Percentiles rank a stretch among this genome's conserved stretches.
Evolutionary conservation across 2,329 filamentous ascomycete species (phyloP).

Genomic region (Purpureocillium lavendulum): DNA sequence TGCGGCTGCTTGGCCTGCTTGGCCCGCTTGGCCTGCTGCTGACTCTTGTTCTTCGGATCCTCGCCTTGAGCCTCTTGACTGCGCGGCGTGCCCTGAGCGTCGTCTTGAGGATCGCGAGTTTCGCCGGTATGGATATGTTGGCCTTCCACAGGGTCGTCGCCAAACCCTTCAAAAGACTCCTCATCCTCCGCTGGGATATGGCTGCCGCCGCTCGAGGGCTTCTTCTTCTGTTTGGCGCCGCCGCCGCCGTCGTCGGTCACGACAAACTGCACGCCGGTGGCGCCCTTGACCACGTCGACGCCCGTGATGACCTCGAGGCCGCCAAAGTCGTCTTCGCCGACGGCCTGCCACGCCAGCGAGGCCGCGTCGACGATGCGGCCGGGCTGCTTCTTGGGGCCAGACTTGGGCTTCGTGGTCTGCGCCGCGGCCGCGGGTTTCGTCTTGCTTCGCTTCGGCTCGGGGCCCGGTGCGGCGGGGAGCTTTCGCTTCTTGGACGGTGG

Average conservation of each 20-base stretch:
- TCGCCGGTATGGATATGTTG: slow-evolving; percentile 21
- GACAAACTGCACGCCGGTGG: slow-evolving; percentile 60
- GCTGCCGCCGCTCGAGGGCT: slow-evolving; percentile 8
- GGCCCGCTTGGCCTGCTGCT: slow-evolving; percentile 13
- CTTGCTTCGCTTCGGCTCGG: slow-evolving; percentile 28
- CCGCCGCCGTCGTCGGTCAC: slow-evolving; percentile 14
- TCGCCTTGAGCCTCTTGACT: slow-evolving; percentile 17
- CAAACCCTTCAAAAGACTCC: slow-evolving; percentile 59
- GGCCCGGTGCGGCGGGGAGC: slow-evolving; percentile 21
- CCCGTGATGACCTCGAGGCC: slow-evolving; percentile 87
- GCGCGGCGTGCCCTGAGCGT: slow-evolving; percentile 18
- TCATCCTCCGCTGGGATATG: slow-evolving; percentile 25
- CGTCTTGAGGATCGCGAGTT: slow-evolving; percentile 21
- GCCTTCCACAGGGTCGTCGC: slow-evolving; percentile 33
- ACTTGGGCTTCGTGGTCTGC: background rate
- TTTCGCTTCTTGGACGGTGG: slow-evolving; percentile 29
- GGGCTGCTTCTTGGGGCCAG: slow-evolving; percentile 6
- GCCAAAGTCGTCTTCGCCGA: slow-evolving; percentile 91
- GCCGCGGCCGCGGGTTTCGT: slow-evolving; percentile 4
- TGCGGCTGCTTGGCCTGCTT: slow-evolving; percentile 11
- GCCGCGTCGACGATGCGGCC: slow-evolving; percentile 32
- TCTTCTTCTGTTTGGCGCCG: slow-evolving; percentile 9
- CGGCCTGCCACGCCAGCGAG: slow-evolving; percentile 56
- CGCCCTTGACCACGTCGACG: slow-evolving; percentile 87
- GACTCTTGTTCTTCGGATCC: slow-evolving; percentile 10